These are phyloP conservation scores for Tulasnella sp. DNA, from an alignment of 768 basidiomycete species.

Conservation along the genomic window DNA sequence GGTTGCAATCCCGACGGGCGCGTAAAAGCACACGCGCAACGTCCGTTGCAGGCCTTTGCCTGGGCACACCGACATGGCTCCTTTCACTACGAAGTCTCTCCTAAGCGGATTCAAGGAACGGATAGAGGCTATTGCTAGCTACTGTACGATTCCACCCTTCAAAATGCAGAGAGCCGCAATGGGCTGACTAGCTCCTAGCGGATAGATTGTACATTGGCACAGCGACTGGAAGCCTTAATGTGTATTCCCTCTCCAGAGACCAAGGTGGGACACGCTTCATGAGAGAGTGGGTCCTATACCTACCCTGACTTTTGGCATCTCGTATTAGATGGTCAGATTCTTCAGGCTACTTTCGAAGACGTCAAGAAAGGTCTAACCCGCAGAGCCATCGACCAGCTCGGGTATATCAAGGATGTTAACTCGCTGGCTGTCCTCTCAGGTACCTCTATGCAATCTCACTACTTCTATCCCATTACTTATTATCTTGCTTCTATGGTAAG, in stretches of 20 bases:
- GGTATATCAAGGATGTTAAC: slow-evolving; percentile 74
- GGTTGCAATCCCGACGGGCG: slow-evolving; percentile 13
- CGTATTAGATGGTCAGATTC: slow-evolving; percentile 29
- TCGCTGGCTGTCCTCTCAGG: slow-evolving; percentile 78
- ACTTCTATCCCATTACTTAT: background rate
- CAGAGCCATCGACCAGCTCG: slow-evolving; percentile 78
- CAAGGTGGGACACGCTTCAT: slow-evolving; percentile 26
- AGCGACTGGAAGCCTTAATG: slow-evolving; percentile 41
- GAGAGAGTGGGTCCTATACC: background rate
- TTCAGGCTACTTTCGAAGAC: slow-evolving; percentile 40
- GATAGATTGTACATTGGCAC: slow-evolving; percentile 55
- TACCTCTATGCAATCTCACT: slow-evolving; percentile 25
- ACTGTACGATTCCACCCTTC: slow-evolving; percentile 7
- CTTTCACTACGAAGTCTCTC: slow-evolving; percentile 26
- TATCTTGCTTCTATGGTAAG: slow-evolving; percentile 31
- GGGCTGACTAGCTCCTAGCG: slow-evolving; percentile 30
- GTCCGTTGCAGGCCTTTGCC: background rate
- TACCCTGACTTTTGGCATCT: slow-evolving; percentile 7
- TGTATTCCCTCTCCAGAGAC: slow-evolving; percentile 38
- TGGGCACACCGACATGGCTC: slow-evolving; percentile 24
- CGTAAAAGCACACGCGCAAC: background rate
- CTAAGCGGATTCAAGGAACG: slow-evolving; percentile 30
- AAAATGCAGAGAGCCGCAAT: too few species aligned
- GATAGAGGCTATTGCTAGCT: slow-evolving; percentile 25
- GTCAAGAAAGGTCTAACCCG: slow-evolving; percentile 53